These are phyloP conservation scores for Fusarium sp. DNA, from an alignment of 2,329 filamentous ascomycete species.

Conservation along the genomic window DNA sequence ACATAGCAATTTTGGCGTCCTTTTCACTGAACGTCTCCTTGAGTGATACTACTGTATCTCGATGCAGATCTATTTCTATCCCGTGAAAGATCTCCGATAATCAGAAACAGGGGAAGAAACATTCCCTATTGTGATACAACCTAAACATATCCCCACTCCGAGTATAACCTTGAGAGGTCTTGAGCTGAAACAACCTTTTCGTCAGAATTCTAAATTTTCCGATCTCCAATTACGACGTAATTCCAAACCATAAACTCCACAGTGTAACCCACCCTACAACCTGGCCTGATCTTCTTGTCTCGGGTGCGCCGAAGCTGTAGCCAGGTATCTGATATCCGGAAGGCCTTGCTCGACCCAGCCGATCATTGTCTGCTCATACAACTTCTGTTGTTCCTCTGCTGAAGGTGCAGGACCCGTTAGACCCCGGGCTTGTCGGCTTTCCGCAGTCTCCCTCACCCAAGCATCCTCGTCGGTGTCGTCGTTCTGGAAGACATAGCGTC, in stretches of 20 bases:
- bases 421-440: constrained; percentile 22
- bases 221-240: not conserved
- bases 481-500: constrained; percentile 29
- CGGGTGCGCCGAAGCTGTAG: constrained; percentile 15
- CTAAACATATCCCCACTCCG: not conserved
- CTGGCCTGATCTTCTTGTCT: constrained; percentile 6
- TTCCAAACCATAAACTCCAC: not conserved
- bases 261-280: not conserved
- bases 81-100: not conserved
- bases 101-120: not conserved
- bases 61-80: not conserved
- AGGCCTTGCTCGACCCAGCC: constrained; percentile 30
- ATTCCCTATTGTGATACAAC: not conserved
- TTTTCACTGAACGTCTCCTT: too few species aligned
- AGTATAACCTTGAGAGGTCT: not conserved
- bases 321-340: constrained; percentile 26
- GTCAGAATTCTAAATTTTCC: not conserved
- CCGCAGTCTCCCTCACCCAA: constrained; percentile 29
- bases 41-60: too few species aligned
- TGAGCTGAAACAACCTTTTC: not conserved
- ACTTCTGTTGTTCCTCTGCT: constrained; percentile 12
- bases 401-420: constrained; percentile 17
- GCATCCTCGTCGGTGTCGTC: constrained; percentile 26
- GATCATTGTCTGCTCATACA: constrained; percentile 32
- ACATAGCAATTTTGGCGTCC: constrained; percentile 5